These are phyloP conservation scores for Symbiotaphrina buchneri DNA, from an alignment of 495 filamentous ascomycete species.

Conservation along the genomic window DNA sequence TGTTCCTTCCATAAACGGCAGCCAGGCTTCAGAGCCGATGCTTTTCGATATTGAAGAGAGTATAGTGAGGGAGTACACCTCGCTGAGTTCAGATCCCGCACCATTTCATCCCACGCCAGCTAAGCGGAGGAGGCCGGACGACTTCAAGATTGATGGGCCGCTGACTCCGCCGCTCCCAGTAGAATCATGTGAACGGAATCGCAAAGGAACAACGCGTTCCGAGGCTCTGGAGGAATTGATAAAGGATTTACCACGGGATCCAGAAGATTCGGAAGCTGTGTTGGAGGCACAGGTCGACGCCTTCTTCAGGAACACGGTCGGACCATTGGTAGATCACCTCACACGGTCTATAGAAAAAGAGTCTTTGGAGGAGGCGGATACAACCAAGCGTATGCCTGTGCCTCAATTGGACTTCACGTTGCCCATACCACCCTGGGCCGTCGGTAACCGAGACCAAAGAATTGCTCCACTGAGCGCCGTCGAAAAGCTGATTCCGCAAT, in stretches of 20 bases:
- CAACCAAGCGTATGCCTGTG: conserved; percentile 28
- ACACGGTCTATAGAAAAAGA: conserved; percentile 32
- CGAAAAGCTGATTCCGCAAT: conserved; percentile 1
- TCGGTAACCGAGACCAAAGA: conserved; percentile 6
- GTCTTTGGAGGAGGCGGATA: conserved; percentile 31
- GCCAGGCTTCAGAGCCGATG: no score
- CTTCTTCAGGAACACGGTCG: conserved; percentile 19
- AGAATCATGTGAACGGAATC: conserved; percentile 9
- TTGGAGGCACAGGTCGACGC: conserved; percentile 12
- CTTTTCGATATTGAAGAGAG: no score
- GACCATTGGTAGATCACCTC: conserved; percentile 18
- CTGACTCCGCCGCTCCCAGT: conserved; percentile 13
- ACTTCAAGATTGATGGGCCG: conserved; percentile 20
- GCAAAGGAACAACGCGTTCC: conserved; percentile 15
- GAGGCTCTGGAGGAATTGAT: conserved; percentile 12
- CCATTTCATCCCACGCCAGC: conserved; percentile 7
- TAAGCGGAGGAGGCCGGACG: conserved; percentile 10
- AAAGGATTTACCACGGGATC: conserved; percentile 8
- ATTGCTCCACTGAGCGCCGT: background rate
- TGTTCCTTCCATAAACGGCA: no score
- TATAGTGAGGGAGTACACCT: no score
- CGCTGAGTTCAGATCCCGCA: no score
- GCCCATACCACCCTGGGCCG: conserved; percentile 32
- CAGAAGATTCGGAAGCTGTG: conserved; percentile 7
- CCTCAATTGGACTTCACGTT: conserved; percentile 37